Evolutionary conservation across 306 rosid genomes (phyloP).

Genomic region (Cucurbita pepo): DNA sequence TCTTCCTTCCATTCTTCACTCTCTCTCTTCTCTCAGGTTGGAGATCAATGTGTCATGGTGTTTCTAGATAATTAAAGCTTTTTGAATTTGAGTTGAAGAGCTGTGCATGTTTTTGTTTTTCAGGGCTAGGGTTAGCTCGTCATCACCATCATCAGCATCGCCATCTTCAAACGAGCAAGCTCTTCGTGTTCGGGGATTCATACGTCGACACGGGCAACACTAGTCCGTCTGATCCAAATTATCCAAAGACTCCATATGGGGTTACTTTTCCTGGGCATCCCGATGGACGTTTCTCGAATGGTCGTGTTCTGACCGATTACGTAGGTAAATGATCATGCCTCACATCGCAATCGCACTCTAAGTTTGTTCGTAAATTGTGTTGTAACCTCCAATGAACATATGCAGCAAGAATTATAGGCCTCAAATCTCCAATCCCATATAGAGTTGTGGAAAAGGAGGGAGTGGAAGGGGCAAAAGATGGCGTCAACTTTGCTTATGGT

Average conservation of each 20-base stretch:
- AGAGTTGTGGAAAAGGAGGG: slow-evolving; percentile 17
- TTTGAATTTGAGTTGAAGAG: background rate
- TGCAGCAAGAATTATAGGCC: slow-evolving; percentile 23
- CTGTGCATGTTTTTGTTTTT: background rate
- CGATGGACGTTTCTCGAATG: slow-evolving; percentile 30
- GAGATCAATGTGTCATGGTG: background rate
- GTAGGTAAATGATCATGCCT: slow-evolving; percentile 5
- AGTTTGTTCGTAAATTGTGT: too few relatives aligned
- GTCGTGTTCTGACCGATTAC: slow-evolving; percentile 32
- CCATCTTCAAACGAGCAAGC: slow-evolving; percentile 12
- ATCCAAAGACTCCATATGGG: slow-evolving; percentile 28
- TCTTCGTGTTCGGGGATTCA: slow-evolving; percentile 32
- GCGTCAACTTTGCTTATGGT: slow-evolving; percentile 74
- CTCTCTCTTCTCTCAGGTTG: slow-evolving; percentile 6
- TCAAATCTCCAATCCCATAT: slow-evolving; percentile 57
- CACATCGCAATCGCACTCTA: background rate
- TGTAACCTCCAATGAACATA: too few relatives aligned
- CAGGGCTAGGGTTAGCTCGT: background rate
- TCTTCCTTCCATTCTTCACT: background rate
- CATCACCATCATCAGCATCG: background rate
- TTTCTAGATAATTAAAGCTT: background rate
- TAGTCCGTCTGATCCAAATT: slow-evolving; percentile 8
- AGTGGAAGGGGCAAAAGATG: slow-evolving; percentile 24
- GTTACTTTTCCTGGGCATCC: slow-evolving; percentile 36
- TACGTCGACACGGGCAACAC: slow-evolving; percentile 33